phyloP scores from a whole-genome alignment of 2,329 filamentous ascomycete genomes.

The Fusarium clavum region DNA sequence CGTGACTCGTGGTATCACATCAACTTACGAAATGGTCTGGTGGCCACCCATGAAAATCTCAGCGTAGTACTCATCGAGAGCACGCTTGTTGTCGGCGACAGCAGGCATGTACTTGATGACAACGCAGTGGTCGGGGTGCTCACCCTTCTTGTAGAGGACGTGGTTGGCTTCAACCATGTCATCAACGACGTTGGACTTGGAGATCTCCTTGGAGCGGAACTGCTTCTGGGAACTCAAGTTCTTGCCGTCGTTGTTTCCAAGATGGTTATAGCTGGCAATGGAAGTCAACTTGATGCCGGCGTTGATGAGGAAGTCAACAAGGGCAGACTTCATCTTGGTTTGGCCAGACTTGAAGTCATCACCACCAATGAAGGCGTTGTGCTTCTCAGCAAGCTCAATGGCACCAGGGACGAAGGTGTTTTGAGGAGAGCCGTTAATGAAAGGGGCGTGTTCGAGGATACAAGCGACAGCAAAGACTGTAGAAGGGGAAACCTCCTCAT shows the following conservation, averaged over 20 bases:
- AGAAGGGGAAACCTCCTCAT: slow-evolving; percentile 92
- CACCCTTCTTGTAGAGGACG: slow-evolving; percentile 88
- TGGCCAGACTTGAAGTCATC: slow-evolving; percentile 99
- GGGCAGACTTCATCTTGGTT: slow-evolving; percentile 99
- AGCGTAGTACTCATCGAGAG: slow-evolving; percentile 98
- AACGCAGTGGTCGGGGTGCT: slow-evolving; percentile 97
- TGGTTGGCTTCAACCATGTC: slow-evolving; percentile 98
- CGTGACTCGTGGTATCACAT: background rate
- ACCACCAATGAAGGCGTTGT: slow-evolving; percentile 91
- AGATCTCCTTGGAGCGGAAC: slow-evolving; percentile 99
- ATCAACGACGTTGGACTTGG: slow-evolving; percentile 98
- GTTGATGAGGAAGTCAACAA: slow-evolving; percentile 98
- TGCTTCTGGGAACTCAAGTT: slow-evolving; percentile 97
- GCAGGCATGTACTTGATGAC: slow-evolving; percentile 99
- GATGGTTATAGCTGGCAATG: slow-evolving; percentile 98
- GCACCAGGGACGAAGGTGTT: slow-evolving; percentile 98
- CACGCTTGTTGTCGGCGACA: slow-evolving; percentile 98
- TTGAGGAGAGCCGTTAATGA: slow-evolving; percentile 99
- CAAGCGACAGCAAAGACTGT: slow-evolving; percentile 96
- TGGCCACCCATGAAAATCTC: slow-evolving; percentile 99
- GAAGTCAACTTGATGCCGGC: slow-evolving; percentile 99
- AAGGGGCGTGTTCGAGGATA: slow-evolving; percentile 89
- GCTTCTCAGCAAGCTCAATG: slow-evolving; percentile 86
- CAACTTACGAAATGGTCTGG: slow-evolving; percentile 86
- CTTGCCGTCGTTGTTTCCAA: slow-evolving; percentile 99